Conservation (phyloP, 768 basidiomycete species). For the Floccularia luteovirens region DNA sequence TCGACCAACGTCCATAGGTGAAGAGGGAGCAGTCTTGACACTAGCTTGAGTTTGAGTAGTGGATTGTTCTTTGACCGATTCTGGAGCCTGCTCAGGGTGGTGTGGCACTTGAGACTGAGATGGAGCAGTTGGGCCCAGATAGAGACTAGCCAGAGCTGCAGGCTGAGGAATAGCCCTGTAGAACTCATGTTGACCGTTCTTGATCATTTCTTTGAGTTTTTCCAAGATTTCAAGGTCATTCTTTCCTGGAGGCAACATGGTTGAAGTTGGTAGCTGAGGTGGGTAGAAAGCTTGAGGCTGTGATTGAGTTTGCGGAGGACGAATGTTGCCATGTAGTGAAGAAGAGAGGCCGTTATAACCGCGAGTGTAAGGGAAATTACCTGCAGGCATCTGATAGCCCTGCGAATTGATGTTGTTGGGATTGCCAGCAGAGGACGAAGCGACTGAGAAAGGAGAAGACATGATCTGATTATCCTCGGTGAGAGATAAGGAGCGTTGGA, state of each 20-base stretch:
- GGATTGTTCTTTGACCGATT: background rate
- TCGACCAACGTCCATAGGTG: slow-evolving; percentile 4
- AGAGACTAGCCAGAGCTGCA: slow-evolving; percentile 52
- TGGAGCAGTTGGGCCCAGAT: slow-evolving; percentile 41
- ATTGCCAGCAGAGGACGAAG: slow-evolving; percentile 21
- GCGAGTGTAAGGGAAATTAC: slow-evolving; percentile 24
- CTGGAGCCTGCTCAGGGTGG: background rate
- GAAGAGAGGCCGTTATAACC: slow-evolving; percentile 23
- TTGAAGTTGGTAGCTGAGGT: slow-evolving; percentile 7
- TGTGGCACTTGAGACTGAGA: slow-evolving; percentile 7
- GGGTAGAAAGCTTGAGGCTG: slow-evolving; percentile 15
- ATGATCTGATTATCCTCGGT: slow-evolving; percentile 29
- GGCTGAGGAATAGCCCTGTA: slow-evolving; percentile 65
- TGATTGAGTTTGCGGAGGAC: slow-evolving; percentile 19
- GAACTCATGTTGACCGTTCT: slow-evolving; percentile 63
- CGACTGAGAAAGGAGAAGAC: slow-evolving; percentile 28
- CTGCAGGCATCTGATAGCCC: slow-evolving; percentile 23
- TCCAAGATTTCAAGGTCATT: slow-evolving; percentile 70
- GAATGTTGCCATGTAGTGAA: slow-evolving; percentile 18
- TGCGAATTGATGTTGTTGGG: slow-evolving; percentile 18
- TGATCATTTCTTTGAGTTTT: slow-evolving; percentile 68
- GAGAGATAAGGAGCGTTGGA: slow-evolving; percentile 46
- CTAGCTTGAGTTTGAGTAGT: background rate
- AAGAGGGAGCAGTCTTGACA: slow-evolving; percentile 1
- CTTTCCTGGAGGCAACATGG: slow-evolving; percentile 41